phyloP scores from a whole-genome alignment of 2,329 filamentous ascomycete genomes.

The Pseudogymnoascus sp. region DNA sequence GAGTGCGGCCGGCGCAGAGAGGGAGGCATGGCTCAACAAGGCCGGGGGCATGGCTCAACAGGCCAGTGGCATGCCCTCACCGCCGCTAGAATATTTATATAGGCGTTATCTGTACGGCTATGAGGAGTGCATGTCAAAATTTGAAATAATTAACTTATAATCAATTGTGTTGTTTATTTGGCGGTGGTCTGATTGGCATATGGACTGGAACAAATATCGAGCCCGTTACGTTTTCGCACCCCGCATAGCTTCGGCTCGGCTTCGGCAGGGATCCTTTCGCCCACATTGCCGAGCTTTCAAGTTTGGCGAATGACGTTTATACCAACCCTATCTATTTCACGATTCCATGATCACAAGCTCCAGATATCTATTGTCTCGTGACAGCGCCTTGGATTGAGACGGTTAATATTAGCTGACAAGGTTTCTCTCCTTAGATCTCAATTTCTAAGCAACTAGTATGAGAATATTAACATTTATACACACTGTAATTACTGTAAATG shows the following conservation, averaged over 20 bases:
- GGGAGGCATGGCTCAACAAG: slow-evolving; percentile 49
- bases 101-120: background rate
- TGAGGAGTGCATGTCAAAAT: slow-evolving; percentile 16
- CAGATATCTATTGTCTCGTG: too few relatives aligned
- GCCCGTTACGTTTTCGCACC: background rate
- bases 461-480: too few relatives aligned
- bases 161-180: background rate
- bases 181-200: background rate
- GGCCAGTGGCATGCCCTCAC: slow-evolving; percentile 46
- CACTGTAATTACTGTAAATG: too few relatives aligned
- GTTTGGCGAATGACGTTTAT: background rate
- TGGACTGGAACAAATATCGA: background rate
- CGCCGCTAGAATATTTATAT: slow-evolving; percentile 17
- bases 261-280: background rate
- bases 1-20: slow-evolving; percentile 30
- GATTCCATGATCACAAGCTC: too few relatives aligned
- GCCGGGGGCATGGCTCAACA: slow-evolving; percentile 43
- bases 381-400: too few relatives aligned
- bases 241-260: background rate
- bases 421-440: too few relatives aligned
- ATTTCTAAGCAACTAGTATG: too few relatives aligned
- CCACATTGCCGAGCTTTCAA: background rate
- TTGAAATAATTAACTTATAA: background rate
- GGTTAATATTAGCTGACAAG: too few relatives aligned
- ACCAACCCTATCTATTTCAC: background rate